Base-by-base conservation (phyloP, 2,329 filamentous ascomycete genomes). In the Sarocladium kiliense region DNA sequence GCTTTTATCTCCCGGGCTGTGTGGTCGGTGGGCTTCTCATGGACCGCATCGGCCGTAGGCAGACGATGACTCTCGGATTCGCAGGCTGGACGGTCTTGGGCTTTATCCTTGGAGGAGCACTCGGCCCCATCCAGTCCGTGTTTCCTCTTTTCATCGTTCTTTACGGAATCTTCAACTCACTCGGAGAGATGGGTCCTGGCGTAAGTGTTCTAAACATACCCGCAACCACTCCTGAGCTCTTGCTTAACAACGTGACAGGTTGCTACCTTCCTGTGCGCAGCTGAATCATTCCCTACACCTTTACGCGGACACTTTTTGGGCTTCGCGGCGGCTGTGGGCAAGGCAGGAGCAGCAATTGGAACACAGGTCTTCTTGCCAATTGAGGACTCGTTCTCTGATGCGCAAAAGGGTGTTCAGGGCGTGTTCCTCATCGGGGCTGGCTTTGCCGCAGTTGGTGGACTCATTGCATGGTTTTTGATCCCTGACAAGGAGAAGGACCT, bases 241-340 rank as follows among this genome's bases (percentile, higher is more conserved):
- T 18, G 16, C 2, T 37, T 54, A 23, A 55, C 26, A 32, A 51
- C 76, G 72, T 14, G 34, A 18, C 32, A 62, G 61, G 60, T 62
- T 14, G 60, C 57, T 60, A 73, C 79, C 3, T 77, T 77, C 1
- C 65, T 80, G 1, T 66, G 79, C 3, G 76, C 73, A 1, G 76
- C 74, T 3, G 78, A 81, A 60, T 71, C 73, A 1, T 80, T 77
- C 57, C 72, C 77, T 0, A 80, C 77, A 0, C 74, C 75, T 0
- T 72, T 79, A 0, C 68, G 77, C 10, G 78, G 78, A 0, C 76
- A 74, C 12, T 77, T 76, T 54, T 77, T 78, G 32, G 77, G 77
- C 0, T 63, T 79, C 9, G 75, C 75, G 1, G 77, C 77, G 0
- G 78, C 76, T 0, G 62, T 80, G 11, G 77, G 77, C 0, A 80